phyloP scores from a whole-genome alignment of 163 green algal genomes.

The Coccomyxa subellipsoidea region DNA sequence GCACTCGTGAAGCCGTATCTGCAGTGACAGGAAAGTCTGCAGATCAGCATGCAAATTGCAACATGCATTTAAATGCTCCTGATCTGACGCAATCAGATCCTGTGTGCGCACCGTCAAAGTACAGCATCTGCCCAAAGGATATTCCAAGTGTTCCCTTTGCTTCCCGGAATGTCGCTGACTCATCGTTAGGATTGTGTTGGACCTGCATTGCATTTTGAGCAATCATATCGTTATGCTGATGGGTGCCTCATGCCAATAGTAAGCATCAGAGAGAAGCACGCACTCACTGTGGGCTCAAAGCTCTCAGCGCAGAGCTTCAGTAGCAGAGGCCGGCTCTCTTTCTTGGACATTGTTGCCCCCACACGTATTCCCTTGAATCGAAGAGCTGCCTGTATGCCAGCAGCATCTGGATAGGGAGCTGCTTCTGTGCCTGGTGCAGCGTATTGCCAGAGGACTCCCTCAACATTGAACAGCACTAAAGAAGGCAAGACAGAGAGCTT shows the following conservation, averaged over 20 bases:
- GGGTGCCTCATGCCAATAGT: too few species aligned
- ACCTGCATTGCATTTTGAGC: not conserved
- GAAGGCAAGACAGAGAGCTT: not conserved
- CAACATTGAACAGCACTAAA: not conserved
- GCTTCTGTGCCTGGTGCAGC: not conserved
- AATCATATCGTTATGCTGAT: too few species aligned
- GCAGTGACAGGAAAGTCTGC: too few species aligned
- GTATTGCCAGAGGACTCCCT: not conserved
- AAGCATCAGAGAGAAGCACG: not conserved
- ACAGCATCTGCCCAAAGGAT: not conserved
- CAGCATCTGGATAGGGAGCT: not conserved
- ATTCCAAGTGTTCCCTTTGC: not conserved
- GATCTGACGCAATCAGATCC: too few species aligned
- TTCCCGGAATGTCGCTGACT: not conserved
- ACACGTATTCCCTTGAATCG: not conserved
- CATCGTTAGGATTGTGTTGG: not conserved
- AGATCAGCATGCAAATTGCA: not conserved
- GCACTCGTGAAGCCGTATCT: not conserved
- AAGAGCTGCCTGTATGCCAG: not conserved
- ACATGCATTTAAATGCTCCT: not conserved
- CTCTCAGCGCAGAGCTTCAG: not conserved
- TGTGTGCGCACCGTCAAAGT: conserved; percentile 1
- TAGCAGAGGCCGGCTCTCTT: not conserved
- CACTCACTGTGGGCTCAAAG: not conserved
- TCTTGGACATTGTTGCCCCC: not conserved